These are phyloP conservation scores for Ophiosphaerella narmari DNA, from an alignment of 2,329 filamentous ascomycete genomes.

Conservation along the genomic window DNA sequence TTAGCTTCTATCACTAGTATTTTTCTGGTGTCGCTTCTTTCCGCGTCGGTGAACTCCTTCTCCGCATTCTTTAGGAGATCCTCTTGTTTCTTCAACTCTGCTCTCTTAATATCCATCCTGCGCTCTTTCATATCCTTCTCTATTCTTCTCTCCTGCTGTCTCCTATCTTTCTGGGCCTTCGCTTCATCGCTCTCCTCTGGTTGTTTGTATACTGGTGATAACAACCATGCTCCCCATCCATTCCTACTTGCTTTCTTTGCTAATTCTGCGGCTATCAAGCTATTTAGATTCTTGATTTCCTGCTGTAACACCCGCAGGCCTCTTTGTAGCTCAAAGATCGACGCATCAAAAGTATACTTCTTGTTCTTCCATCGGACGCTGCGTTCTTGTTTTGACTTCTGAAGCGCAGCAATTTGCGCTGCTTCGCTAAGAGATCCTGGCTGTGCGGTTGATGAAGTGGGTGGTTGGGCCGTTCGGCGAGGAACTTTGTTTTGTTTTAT, in stretches of 20 bases:
- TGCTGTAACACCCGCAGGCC: conserved; percentile 26
- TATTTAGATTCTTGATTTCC: conserved; percentile 32
- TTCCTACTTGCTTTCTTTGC: conserved; percentile 36
- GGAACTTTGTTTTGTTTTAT: conserved; percentile 13
- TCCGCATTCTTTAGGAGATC: conserved; percentile 9
- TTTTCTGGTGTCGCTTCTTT: conserved; percentile 17
- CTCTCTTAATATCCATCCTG: conserved; percentile 18
- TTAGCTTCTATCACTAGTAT: conserved; percentile 3
- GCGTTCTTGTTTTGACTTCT: conserved; percentile 38
- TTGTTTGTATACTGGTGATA: conserved; percentile 37
- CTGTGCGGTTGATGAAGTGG: conserved; percentile 6
- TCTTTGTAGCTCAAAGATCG: conserved; percentile 21
- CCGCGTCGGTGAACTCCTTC: conserved; percentile 19
- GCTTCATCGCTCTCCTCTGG: conserved; percentile 37
- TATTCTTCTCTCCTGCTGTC: conserved; percentile 36
- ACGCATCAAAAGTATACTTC: conserved; percentile 13
- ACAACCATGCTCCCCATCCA: conserved; percentile 32
- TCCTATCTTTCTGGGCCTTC: conserved; percentile 38
- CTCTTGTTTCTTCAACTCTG: conserved; percentile 22
- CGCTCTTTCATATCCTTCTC: conserved; percentile 43
- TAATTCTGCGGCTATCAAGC: conserved; percentile 31
- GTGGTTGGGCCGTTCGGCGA: conserved; percentile 1
- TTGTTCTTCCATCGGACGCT: conserved; percentile 28
- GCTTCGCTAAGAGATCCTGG: conserved; percentile 21
- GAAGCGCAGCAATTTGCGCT: conserved; percentile 30